Percentiles rank a stretch among this genome's conserved stretches.
These are phyloP conservation scores for Diophrys appendiculata DNA, from an alignment of 73 alveolate species.

Conservation along the genomic window DNA sequence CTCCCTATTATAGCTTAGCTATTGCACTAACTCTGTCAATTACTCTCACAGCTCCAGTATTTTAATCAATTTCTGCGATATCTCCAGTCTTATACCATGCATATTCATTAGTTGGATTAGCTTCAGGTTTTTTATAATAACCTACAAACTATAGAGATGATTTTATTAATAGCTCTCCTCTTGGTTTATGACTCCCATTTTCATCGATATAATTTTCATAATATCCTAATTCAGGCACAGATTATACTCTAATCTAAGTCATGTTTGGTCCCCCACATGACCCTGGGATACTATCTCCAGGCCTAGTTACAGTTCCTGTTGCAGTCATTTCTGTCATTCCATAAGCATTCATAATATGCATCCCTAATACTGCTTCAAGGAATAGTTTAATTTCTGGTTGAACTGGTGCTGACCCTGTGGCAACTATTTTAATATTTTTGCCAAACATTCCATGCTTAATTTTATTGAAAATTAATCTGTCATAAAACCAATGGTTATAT, in stretches of 20 bases:
- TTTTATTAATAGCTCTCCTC: conserved; percentile 68
- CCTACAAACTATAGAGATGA: conserved; percentile 50
- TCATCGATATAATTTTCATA: background rate
- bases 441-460: conserved; percentile 69
- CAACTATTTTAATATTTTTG: conserved; percentile 64
- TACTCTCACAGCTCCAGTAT: conserved; percentile 2
- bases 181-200: conserved; percentile 48
- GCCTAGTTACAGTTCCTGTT: conserved; percentile 61
- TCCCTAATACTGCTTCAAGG: conserved; percentile 57
- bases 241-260: conserved; percentile 38
- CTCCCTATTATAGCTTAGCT: background rate
- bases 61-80: conserved; percentile 35
- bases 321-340: conserved; percentile 95
- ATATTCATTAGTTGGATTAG: conserved; percentile 60
- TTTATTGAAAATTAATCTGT: conserved; percentile 49
- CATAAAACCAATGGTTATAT: too few species aligned
- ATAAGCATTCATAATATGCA: conserved; percentile 83
- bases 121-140: conserved; percentile 61
- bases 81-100: conserved; percentile 81
- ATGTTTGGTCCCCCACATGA: conserved; percentile 86
- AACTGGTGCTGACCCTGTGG: conserved; percentile 82
- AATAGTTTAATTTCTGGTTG: conserved; percentile 52
- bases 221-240: conserved; percentile 69
- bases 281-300: conserved; percentile 69
- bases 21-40: conserved; percentile 1